Evolutionary conservation across 1,139 yeast species (phyloP).

Genomic region (Kodamaea suecica): DNA sequence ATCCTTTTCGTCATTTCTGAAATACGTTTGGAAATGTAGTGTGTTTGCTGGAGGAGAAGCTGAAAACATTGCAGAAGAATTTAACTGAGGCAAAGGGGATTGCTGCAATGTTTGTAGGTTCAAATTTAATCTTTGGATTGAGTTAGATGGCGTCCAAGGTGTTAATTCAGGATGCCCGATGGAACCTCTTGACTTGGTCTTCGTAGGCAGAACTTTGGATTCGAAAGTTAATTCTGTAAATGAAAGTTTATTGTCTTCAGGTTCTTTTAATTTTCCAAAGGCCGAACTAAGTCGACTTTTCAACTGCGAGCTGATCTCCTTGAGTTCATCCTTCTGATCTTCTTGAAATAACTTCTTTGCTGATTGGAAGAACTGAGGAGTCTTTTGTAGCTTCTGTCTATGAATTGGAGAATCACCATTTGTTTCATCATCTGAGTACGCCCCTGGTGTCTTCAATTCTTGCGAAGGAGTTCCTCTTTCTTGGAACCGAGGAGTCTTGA

Average conservation of each 20-base stretch:
- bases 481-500: constrained; percentile 34
- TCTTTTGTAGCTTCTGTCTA: constrained; percentile 31
- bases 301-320: constrained; percentile 39
- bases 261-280: constrained; percentile 33
- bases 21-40: constrained; percentile 7
- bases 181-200: constrained; percentile 7
- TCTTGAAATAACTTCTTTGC: constrained; percentile 33
- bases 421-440: constrained; percentile 4
- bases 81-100: constrained; percentile 24
- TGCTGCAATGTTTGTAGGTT: constrained; percentile 40
- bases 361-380: constrained; percentile 43
- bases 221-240: constrained; percentile 36
- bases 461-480: not conserved
- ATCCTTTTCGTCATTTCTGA: constrained; percentile 6
- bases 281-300: constrained; percentile 40
- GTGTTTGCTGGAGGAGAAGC: constrained; percentile 12
- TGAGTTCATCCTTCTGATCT: constrained; percentile 27
- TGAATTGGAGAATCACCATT: constrained; percentile 6
- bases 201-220: constrained; percentile 33
- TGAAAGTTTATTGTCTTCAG: constrained; percentile 19
- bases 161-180: constrained; percentile 4
- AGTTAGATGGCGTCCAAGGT: constrained; percentile 24
- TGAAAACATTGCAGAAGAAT: constrained; percentile 10
- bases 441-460: constrained; percentile 7
- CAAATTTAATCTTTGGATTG: constrained; percentile 29